Evolutionary conservation across 306 rosid genomes (phyloP).

Genomic region (Corylus americana): DNA sequence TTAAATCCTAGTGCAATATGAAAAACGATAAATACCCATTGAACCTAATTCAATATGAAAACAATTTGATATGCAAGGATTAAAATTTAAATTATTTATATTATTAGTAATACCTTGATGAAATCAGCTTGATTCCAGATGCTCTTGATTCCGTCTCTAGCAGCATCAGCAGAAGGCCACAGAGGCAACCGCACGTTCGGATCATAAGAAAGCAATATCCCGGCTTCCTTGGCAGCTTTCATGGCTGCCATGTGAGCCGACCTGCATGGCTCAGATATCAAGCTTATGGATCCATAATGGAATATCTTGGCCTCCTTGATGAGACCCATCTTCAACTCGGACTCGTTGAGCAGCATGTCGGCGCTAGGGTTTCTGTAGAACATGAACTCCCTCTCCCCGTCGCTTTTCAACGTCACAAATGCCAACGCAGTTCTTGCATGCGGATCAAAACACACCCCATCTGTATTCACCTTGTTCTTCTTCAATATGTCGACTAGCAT

Average conservation of each 20-base stretch:
- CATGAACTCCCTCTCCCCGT: conserved; percentile 82
- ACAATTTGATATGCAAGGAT: neutral
- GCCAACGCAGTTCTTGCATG: conserved; percentile 76
- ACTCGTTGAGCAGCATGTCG: conserved; percentile 57
- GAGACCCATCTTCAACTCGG: conserved; percentile 52
- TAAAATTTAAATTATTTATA: neutral
- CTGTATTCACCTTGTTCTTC: conserved; percentile 48
- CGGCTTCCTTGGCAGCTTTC: conserved; percentile 59
- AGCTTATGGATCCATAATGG: conserved; percentile 72
- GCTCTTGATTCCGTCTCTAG: conserved; percentile 60
- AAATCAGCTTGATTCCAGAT: conserved; percentile 70
- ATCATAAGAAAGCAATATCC: conserved; percentile 66
- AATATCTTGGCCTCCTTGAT: conserved; percentile 56
- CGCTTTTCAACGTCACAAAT: conserved; percentile 56
- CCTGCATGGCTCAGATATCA: conserved; percentile 67
- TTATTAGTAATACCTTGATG: conserved; percentile 42
- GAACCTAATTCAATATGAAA: neutral
- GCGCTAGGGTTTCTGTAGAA: conserved; percentile 76
- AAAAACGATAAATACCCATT: no score
- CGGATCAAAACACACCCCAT: conserved; percentile 49
- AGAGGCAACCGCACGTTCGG: conserved; percentile 64
- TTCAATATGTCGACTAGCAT: conserved; percentile 59
- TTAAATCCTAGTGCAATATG: no score
- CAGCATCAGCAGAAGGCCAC: conserved; percentile 66
- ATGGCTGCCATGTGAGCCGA: conserved; percentile 74